Conservation (phyloP, 352 stramenopile species). For the Peronospora destructor region DNA sequence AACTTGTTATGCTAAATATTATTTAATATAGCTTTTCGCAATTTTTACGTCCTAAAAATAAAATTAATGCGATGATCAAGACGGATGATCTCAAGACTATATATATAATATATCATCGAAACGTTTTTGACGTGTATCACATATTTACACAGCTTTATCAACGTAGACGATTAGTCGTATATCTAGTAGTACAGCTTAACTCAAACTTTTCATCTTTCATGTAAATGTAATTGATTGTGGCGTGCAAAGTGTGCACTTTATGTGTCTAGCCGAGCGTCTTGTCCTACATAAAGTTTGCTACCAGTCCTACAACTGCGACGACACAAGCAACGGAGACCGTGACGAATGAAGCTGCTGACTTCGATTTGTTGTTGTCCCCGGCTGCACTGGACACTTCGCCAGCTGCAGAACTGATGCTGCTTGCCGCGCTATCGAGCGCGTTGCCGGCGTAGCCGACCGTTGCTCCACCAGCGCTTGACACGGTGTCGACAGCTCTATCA, state of each 20-base stretch:
- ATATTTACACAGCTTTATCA: too few relatives aligned
- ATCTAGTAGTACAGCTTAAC: too few relatives aligned
- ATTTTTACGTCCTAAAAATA: too few relatives aligned
- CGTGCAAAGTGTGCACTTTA: not conserved
- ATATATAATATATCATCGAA: too few relatives aligned
- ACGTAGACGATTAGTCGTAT: too few relatives aligned
- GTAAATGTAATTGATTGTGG: too few relatives aligned
- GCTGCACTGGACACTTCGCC: slow-evolving; percentile 12
- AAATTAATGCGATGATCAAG: too few relatives aligned
- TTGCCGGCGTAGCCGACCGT: slow-evolving; percentile 9
- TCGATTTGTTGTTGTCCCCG: slow-evolving; percentile 6
- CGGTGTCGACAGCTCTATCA: slow-evolving; percentile 5
- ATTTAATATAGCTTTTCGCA: too few relatives aligned
- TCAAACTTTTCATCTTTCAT: too few relatives aligned
- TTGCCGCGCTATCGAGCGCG: slow-evolving; percentile 9
- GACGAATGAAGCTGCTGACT: slow-evolving; percentile 9
- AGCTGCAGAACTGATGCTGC: slow-evolving; percentile 8
- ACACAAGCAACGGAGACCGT: slow-evolving; percentile 11
- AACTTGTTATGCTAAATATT: too few relatives aligned
- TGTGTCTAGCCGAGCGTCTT: not conserved
- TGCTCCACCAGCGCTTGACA: slow-evolving; percentile 10
- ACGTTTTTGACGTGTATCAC: too few relatives aligned
- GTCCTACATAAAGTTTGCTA: slow-evolving; percentile 21
- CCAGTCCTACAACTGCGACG: slow-evolving; percentile 3
- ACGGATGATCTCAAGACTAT: too few relatives aligned